Evolutionary conservation across 2,329 filamentous ascomycete genomes (phyloP), one percentile per base, ranked within the genome.

Genomic region (Sarocladium oryzae): DNA sequence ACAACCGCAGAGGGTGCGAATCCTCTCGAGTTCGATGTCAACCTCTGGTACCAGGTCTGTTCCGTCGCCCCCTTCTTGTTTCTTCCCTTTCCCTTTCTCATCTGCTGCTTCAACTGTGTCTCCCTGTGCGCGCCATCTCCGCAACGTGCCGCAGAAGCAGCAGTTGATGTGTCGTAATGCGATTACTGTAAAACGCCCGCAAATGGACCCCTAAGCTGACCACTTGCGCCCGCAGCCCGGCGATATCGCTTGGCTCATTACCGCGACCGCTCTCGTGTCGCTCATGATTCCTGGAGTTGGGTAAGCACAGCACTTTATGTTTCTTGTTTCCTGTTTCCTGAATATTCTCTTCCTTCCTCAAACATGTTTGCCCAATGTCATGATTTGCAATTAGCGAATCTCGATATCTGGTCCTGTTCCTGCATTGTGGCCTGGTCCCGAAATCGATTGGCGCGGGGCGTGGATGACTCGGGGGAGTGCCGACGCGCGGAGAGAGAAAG

Each of bases 221-320:
- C 20, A 4, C 56, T 59, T 63, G 66, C 51, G 55, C 52, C 60
- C 61, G 61, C 60, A 60, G 45, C 36, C 84, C 53, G 89, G 89
- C 63, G 88, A 95, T 71, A 86, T 95, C 57, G 85, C 83, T 52
- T 95, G 87, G 86, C 83, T 95, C 70, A 82, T 95, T 59, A 86
- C 82, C 18, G 77, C 87, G 24, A 90, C 89, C 2, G 89, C 88
- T 6, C 77, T 96, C 50, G 89, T 95, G 50, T 73, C 95, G 60
- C 81, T 96, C 60, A 95, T 95, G 90, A 89, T 95, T 71, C 90
- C 90, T 2, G 90, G 90, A 58, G 89, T 95, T 60, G 90, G 88
- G 62, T 79, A 68, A 65, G 75, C 69, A 54, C 7, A 30, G 13
- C 40, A n/a, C 51, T 8, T 21, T 5, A 23, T 23, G 10, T 32